phyloP scores from a whole-genome alignment of 2,329 filamentous ascomycete species.

The Fusarium verticillioides region DNA sequence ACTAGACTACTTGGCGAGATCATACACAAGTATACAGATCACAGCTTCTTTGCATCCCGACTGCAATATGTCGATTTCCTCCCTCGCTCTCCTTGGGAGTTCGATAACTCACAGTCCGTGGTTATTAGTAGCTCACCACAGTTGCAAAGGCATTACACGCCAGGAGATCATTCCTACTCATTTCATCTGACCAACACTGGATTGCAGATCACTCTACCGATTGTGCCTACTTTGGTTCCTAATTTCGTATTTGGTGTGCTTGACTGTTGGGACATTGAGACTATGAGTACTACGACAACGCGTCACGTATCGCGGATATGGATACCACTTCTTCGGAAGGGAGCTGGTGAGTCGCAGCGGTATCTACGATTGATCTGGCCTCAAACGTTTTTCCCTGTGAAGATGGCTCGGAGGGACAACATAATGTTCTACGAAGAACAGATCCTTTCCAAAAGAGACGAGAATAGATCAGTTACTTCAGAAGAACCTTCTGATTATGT shows the following conservation, averaged over 20 bases:
- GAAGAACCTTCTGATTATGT: not conserved
- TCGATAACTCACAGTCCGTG: not conserved
- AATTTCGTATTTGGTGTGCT: not conserved
- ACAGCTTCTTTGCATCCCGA: not conserved
- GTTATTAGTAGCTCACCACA: not conserved
- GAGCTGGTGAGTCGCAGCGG: rapidly evolving
- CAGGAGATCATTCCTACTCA: not conserved
- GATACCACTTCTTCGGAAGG: not conserved
- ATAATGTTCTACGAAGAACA: not conserved
- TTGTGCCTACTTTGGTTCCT: not conserved
- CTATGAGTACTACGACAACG: not conserved
- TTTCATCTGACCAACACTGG: not conserved
- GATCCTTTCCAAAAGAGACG: not conserved
- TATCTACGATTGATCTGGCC: not conserved
- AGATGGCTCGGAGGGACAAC: not conserved
- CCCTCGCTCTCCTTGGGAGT: not conserved
- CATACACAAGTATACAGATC: not conserved
- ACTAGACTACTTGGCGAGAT: rapidly evolving
- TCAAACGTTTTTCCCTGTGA: not conserved
- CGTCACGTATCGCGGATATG: not conserved
- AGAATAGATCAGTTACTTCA: too few relatives aligned
- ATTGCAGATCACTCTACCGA: not conserved
- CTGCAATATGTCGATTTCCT: not conserved
- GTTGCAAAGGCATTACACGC: not conserved
- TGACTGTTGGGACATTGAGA: not conserved